Evolutionary conservation across 1,139 yeast genomes (phyloP).

Genomic region (Kodamaea suecica): DNA sequence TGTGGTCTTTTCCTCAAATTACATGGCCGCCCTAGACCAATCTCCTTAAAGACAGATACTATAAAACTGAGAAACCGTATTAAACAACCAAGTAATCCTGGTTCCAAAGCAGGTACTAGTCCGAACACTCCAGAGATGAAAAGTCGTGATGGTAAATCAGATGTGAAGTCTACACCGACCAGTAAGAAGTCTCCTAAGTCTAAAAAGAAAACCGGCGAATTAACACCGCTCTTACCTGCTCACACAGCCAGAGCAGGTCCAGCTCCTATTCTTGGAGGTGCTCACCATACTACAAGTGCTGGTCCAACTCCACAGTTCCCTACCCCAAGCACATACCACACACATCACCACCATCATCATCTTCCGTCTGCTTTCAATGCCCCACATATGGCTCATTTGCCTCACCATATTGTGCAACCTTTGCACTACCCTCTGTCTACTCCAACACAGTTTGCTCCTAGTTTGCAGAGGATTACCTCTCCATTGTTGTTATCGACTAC

Average conservation of each 20-base stretch:
- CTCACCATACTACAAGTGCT: conserved; percentile 4
- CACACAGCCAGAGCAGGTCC: conserved; percentile 15
- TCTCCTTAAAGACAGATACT: conserved; percentile 84
- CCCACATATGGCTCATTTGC: conserved; percentile 11
- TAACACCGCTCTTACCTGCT: conserved; percentile 35
- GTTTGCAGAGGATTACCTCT: conserved; percentile 59
- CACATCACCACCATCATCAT: conserved; percentile 23
- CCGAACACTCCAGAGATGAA: conserved; percentile 49
- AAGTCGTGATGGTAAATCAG: conserved; percentile 29
- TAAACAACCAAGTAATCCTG: conserved; percentile 29
- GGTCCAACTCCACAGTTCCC: conserved; percentile 13
- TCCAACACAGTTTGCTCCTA: conserved; percentile 69
- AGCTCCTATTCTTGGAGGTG: conserved; percentile 11
- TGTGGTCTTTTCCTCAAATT: conserved; percentile 88
- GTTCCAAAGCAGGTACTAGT: conserved; percentile 15
- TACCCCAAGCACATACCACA: conserved; percentile 13
- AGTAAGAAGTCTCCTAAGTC: conserved; percentile 24
- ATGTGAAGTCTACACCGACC: conserved; percentile 32
- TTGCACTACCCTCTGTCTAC: conserved; percentile 66
- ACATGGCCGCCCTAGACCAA: conserved; percentile 91
- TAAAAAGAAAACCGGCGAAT: conserved; percentile 22
- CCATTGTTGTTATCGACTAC: conserved; percentile 55
- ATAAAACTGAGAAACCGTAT: conserved; percentile 86
- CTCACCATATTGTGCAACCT: conserved; percentile 46
- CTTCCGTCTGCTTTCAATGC: conserved; percentile 21